Base-by-base conservation (phyloP, 352 stramenopile species). In the Globisporangium recalcitrans region DNA sequence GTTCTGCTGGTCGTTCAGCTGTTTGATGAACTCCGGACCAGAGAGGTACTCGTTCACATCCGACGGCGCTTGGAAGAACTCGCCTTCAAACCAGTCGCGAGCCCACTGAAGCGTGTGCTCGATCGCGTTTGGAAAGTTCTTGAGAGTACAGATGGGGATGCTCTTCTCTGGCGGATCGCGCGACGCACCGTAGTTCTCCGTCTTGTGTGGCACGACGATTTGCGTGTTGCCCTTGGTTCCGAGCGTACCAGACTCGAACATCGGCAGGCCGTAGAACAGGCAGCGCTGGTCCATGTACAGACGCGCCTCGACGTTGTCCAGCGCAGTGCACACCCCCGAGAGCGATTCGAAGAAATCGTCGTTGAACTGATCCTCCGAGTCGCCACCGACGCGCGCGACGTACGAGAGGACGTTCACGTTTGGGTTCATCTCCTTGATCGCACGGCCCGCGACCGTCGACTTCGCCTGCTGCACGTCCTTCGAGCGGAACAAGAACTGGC, bases 51-150 rank as follows among this genome's bases (percentile, higher is more conserved):
- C 74, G 74, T 99, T 99, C 29, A 97, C 97, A 71, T 99, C 97
- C 34, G 97, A 95, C 6, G 95, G 89, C 13, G 85, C 87, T 67
- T 99, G 96, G 68, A 98, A 98, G 77, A 99, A 99, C 56, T 96
- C 90, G 22, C 96, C 97, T 76, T 99, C 97, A 75, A 99, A 99
- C 85, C 94, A 99, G 76, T 99, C 97, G 38, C 97, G 89, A 26
- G 97, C 97, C 97, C 97, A 99, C 71, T 98, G 95, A 16, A 99
- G 74, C 16, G 96, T 99, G 78, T 99, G 98, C 64, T 99, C 96
- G 70, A 99, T 99, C 49, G 98, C 92, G 74, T 99, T 99, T 3
- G 97, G 98, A 68, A 99, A 99, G 79, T 99, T 99, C 80, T 99
- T 99, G 22, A 99, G 80, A 1, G 98, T 99, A 70, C 98, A 99